Evolutionary conservation across 2,329 filamentous ascomycete species (phyloP).

Genomic region (Beauveria scarabaeidicola): DNA sequence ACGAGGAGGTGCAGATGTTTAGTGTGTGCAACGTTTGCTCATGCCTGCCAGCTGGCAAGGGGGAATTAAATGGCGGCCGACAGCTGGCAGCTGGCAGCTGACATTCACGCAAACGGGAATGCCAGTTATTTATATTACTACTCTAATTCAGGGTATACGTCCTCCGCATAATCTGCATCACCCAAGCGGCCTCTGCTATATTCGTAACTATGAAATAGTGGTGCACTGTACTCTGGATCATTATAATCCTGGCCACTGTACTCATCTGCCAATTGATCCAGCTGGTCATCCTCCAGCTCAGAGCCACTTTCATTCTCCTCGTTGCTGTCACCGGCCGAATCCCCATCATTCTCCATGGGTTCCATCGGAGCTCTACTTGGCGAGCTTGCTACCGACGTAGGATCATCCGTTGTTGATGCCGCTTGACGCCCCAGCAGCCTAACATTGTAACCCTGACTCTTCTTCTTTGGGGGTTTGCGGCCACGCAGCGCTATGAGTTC

Average conservation of each 20-base stretch:
- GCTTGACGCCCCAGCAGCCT: slow-evolving; percentile 18
- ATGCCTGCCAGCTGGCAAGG: neutral
- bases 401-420: slow-evolving; percentile 13
- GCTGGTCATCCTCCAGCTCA: neutral
- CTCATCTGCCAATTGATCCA: neutral
- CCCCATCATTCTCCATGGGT: slow-evolving; percentile 3
- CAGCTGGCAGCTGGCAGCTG: neutral
- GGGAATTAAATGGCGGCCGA: neutral
- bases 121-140: neutral
- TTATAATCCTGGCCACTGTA: neutral
- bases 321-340: slow-evolving; percentile 7
- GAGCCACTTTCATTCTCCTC: slow-evolving; percentile 9
- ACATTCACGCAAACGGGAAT: neutral
- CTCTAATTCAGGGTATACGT: slow-evolving; percentile 4
- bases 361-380: neutral
- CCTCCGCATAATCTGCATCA: neutral
- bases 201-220: neutral
- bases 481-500: slow-evolving; percentile 28
- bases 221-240: neutral
- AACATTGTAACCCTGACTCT: slow-evolving; percentile 28
- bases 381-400: neutral
- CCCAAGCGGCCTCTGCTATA: neutral
- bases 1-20: neutral
- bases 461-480: slow-evolving; percentile 27
- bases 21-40: neutral